phyloP scores from a whole-genome alignment of 1,139 yeast species.

The Taphrina deformans region DNA sequence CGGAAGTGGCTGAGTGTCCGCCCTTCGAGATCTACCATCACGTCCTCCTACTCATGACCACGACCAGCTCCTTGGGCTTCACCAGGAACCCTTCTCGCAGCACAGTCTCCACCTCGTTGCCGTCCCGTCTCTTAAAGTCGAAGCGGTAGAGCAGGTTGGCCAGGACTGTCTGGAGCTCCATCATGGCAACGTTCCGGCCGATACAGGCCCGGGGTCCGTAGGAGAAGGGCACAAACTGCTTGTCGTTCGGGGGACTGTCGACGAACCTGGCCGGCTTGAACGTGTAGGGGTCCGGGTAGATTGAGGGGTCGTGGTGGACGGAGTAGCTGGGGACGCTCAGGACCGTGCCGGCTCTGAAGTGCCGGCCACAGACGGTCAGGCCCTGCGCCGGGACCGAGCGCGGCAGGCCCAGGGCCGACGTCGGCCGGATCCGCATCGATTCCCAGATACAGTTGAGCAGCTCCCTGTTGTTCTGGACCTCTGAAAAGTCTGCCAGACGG shows the following conservation, averaged over 20 bases:
- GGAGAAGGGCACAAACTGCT: conserved; percentile 22
- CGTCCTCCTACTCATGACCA: conserved; percentile 16
- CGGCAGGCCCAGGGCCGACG: conserved; percentile 28
- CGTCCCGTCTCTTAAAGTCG: conserved; percentile 12
- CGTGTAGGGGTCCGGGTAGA: conserved; percentile 55
- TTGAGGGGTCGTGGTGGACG: conserved; percentile 55
- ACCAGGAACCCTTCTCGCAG: conserved; percentile 28
- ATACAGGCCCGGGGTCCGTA: conserved; percentile 33
- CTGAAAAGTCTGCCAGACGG: conserved; percentile 14
- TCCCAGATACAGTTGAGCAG: conserved; percentile 17
- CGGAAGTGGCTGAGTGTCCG: no score
- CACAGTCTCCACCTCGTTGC: conserved; percentile 8
- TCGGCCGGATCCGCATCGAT: conserved; percentile 18
- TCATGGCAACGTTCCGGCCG: conserved; percentile 32
- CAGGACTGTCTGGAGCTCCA: conserved; percentile 25
- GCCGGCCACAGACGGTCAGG: conserved; percentile 19
- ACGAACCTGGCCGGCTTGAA: conserved; percentile 67
- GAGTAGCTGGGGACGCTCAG: conserved; percentile 48
- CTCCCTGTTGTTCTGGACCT: conserved; percentile 24
- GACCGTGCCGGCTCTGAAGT: conserved; percentile 20
- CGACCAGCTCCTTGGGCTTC: conserved; percentile 21
- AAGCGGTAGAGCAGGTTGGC: conserved; percentile 29
- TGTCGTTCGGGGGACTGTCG: conserved; percentile 12
- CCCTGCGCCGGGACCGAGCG: conserved; percentile 24
- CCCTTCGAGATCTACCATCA: no score